Evolutionary conservation across 768 basidiomycete genomes (phyloP).

Genomic region (Tephrocybe sp.): DNA sequence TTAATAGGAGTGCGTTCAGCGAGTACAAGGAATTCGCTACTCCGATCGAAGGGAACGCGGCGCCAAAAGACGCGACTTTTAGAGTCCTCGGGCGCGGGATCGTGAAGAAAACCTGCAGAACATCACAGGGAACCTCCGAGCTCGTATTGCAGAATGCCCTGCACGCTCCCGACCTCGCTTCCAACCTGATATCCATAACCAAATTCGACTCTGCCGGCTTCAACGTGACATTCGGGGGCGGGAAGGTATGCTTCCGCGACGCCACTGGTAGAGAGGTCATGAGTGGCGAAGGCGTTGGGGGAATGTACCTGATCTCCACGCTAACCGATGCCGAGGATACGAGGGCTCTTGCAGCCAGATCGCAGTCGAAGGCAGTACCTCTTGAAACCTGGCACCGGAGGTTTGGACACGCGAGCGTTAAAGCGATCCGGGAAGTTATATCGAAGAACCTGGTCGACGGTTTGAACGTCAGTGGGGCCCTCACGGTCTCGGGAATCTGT

Average conservation of each 20-base stretch:
- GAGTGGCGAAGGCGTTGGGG: neutral
- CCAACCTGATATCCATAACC: neutral
- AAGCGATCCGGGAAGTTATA: neutral
- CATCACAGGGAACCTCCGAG: neutral
- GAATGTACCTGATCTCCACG: neutral
- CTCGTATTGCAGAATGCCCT: constrained; percentile 23
- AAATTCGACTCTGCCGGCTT: neutral
- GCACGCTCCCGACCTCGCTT: neutral
- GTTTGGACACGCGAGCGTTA: neutral
- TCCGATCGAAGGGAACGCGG: neutral
- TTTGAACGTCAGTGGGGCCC: constrained; percentile 13
- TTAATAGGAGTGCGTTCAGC: constrained; percentile 15
- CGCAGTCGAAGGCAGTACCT: too few species aligned
- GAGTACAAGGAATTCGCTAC: neutral
- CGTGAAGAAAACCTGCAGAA: neutral
- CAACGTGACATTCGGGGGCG: neutral
- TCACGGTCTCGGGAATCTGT: constrained; percentile 11
- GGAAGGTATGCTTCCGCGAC: neutral
- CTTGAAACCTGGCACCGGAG: neutral
- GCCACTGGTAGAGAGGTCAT: neutral
- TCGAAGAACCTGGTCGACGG: constrained; percentile 18
- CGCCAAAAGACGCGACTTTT: neutral
- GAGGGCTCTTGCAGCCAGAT: too few species aligned
- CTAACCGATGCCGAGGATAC: too few species aligned
- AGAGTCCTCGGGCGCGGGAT: neutral